Conservation (phyloP, 2,329 filamentous ascomycete species). For the Capronia coronata region DNA sequence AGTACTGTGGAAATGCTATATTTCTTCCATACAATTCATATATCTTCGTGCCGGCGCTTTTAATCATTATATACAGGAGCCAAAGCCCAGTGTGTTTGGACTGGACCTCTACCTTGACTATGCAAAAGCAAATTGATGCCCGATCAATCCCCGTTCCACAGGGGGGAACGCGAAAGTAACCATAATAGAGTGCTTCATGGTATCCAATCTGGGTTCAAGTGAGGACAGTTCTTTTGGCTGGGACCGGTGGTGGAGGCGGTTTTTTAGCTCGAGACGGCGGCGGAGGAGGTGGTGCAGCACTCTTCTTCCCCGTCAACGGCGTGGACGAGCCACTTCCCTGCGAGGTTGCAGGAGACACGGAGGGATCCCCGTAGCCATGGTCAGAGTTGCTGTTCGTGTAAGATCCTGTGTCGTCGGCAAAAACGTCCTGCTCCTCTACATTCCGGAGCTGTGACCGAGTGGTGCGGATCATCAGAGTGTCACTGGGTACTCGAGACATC, state of each 20-base stretch:
- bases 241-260: slow-evolving; percentile 57
- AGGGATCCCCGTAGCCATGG: slow-evolving; percentile 43
- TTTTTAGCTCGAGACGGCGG: slow-evolving; percentile 59
- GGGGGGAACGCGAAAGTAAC: no score
- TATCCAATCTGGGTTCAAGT: slow-evolving; percentile 13
- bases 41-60: background rate
- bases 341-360: slow-evolving; percentile 50
- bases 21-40: background rate
- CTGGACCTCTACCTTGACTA: background rate
- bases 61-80: background rate
- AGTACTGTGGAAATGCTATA: no score
- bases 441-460: slow-evolving; percentile 44
- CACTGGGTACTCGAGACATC: slow-evolving; percentile 50
- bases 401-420: slow-evolving; percentile 48
- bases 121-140: background rate
- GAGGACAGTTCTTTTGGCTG: slow-evolving; percentile 49
- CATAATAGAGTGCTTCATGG: background rate
- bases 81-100: background rate
- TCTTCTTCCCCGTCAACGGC: slow-evolving; percentile 39
- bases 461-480: slow-evolving; percentile 46
- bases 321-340: slow-evolving; percentile 48
- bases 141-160: background rate
- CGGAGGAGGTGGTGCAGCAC: slow-evolving; percentile 54
- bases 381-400: slow-evolving; percentile 46
- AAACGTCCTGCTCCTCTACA: slow-evolving; percentile 40